Base-by-base conservation (phyloP, 495 filamentous ascomycete genomes). In the Immersiella caudata region DNA sequence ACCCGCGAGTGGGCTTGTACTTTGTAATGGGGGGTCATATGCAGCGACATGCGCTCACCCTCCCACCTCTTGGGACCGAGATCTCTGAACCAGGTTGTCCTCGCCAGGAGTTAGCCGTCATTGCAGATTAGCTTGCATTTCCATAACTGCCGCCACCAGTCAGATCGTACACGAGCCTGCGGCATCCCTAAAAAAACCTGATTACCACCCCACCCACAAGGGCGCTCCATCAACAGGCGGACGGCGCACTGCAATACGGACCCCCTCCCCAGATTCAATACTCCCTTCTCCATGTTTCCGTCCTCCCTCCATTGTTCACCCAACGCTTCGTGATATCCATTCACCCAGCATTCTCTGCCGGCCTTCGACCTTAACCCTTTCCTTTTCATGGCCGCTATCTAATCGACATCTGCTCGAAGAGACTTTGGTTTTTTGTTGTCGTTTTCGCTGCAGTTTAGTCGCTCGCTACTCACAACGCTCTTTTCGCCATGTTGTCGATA, bases 401-500 rank as follows among this genome's bases (percentile, higher is more conserved):
- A 70, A 55, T 33, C 33, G 46, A 16, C 64, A 57, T 56, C 56
- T 70, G 24, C 35, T 40, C 59, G 25, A 60, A 26, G 46, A 50
- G 68, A 59, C 35, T 71, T 68, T 62, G 62, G 51, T 61, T 65
- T n/a, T n/a, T 60, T 51, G 46, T 60, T 46, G 49, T 40, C 49
- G 62, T 36, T 55, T 36, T 36, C 18, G 59, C 60, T 54, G 46
- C 12, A 65, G 27, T 49, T 55, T 29, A 65, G 67, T 72, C 70
- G 56, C 62, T 71, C 69, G 66, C 64, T 71, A 46, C 35, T 20
- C 40, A 46, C 4, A 46, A 21, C 49, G 22, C 67, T 33, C 18
- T 26, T 52, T 22, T 33, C 25, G 70, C 18, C 52, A 76, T 76
- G 74, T 70, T 67, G 58, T 64, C 36, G 62, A 40, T 64, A 60